A percentile compares a stretch with the other conserved stretches of the same genome.
These are phyloP conservation scores for Fragilaria crotonensis DNA, from an alignment of 108 stramenopile species.

Conservation along the genomic window DNA sequence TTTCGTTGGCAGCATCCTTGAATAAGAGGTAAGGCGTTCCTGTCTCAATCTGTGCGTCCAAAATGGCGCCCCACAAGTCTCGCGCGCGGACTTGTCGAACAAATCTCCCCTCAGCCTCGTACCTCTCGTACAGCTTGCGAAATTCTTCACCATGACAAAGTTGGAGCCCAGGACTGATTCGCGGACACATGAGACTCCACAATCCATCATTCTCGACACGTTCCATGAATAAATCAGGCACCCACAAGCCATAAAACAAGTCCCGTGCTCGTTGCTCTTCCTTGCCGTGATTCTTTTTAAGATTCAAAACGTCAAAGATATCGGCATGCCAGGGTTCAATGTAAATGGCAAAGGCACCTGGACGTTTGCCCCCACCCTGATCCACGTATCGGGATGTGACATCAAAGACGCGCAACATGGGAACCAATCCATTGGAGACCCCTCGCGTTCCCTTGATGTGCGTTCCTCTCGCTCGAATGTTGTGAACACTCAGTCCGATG, in stretches of 20 bases:
- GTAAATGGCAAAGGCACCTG: constrained; percentile 95
- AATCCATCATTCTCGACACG: constrained; percentile 86
- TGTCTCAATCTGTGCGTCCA: constrained; percentile 93
- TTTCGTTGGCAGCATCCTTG: constrained; percentile 94
- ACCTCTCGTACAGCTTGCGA: constrained; percentile 75
- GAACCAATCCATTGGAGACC: constrained; percentile 93
- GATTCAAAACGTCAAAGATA: constrained; percentile 87
- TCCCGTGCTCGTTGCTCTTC: constrained; percentile 93
- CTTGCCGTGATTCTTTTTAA: constrained; percentile 96
- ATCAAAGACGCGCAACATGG: constrained; percentile 98
- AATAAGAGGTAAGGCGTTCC: constrained; percentile 97
- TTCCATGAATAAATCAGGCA: constrained; percentile 96
- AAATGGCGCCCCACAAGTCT: constrained; percentile 78
- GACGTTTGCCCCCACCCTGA: constrained; percentile 96
- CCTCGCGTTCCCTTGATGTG: constrained; percentile 93
- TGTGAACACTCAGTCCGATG: constrained; percentile 92
- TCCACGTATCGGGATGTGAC: constrained; percentile 95
- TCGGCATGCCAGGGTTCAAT: constrained; percentile 98
- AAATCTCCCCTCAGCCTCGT: constrained; percentile 81
- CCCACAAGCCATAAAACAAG: constrained; percentile 96
- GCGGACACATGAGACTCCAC: constrained; percentile 97
- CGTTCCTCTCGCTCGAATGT: constrained; percentile 89
- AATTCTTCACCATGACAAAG: constrained; percentile 87
- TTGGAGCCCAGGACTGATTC: constrained; percentile 81
- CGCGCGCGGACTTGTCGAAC: constrained; percentile 74